Evolutionary conservation across 805 yeast species (phyloP), one percentile per base, ranked within the genome.

Genomic region (Tetrapisispora fleetii): DNA sequence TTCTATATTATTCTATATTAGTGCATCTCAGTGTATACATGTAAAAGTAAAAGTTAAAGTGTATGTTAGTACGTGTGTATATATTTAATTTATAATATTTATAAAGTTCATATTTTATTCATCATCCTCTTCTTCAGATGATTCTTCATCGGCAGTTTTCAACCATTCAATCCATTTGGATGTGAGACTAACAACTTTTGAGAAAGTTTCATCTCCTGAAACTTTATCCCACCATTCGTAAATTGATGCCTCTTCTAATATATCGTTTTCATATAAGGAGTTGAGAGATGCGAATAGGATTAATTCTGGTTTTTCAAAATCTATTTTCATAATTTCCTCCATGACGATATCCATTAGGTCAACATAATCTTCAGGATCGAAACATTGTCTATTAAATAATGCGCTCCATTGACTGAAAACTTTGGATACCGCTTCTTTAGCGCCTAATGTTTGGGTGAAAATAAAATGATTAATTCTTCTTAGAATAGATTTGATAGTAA

Each of bases 91-190:
- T 24, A 10, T 37, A 7, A 30, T 7, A 45, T 48, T 17, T 50
- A 9, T 17, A 36, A n/a, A 36, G 13, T 40, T 27, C 16, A 27
- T 40, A 56, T 54, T 56, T 21, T 60, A 59, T n/a, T 72, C 76
- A 4, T 65, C 70, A 14, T 72, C 75, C 24, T 81, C 88, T 52
- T 78, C 84, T 40, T 74, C 81, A 2, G 60, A 58, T 10, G 75
- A 67, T 54, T 79, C 83, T 55, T 77, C 81, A 50, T 78, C 83
- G 1, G 96, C 97, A 43, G 81, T 85, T 57, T 77, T 76, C 50
- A 91, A 74, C 97, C 97, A 90, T 18, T 81, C 85, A 19, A 91
- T 75, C 81, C 91, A 91, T 64, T 81, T 83, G 9, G 69, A 77
- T 2, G 87, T 80, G 54, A 78, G 72, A 28, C 62, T 70, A 50